Evolutionary conservation across 2,329 filamentous ascomycete species (phyloP), one percentile per base, ranked within the genome.

Genomic region (Apiospora arundinis): DNA sequence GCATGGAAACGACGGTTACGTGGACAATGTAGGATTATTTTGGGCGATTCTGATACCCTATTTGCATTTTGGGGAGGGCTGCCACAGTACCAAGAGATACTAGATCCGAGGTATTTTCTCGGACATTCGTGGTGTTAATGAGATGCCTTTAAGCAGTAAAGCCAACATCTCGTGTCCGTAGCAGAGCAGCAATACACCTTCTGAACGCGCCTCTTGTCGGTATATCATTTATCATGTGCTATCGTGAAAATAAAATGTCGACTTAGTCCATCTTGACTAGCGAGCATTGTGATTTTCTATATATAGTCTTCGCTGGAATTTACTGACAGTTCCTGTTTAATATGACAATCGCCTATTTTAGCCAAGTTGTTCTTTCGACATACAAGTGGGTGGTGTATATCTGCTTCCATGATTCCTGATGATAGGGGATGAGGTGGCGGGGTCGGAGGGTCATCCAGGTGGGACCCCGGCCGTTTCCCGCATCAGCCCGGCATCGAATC

Each of bases 11-110:
- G 32, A 4, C 18, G 32, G 5, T 63, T 40, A 18, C 32, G 18
- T 60, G 52, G 18, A 12, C 18, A 40, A 63, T 40, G 56, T 40
- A 63, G 9, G 8, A 40, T 63, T 14, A 63, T 12, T 63, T 14
- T 63, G 32, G 52, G 56, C 28, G n/a, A 32, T 67, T 45, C 14
- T 46, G 66, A 67, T 46, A 67, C 66, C 40, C 66, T 46, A 6
- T 67, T 28, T 67, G 23, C 42, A 46, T 28, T 67, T 12, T 45
- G 28, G 11, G 42, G 12, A 44, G 9, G 37, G 12, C 66, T 48
- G 42, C 42, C 4, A 40, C 32, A 40, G 28, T 4, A 40, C 56
- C 21, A 63, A 40, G 18, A 40, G 32, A 45, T 16, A 21, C 21
- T 23, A 23, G 32, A n/a, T n/a, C 8, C 18, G 28, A 18, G 9